Percentiles rank a stretch among this genome's conserved stretches.
Conservation (phyloP, 2,329 filamentous ascomycete genomes). For the Myriangium duriaei region DNA sequence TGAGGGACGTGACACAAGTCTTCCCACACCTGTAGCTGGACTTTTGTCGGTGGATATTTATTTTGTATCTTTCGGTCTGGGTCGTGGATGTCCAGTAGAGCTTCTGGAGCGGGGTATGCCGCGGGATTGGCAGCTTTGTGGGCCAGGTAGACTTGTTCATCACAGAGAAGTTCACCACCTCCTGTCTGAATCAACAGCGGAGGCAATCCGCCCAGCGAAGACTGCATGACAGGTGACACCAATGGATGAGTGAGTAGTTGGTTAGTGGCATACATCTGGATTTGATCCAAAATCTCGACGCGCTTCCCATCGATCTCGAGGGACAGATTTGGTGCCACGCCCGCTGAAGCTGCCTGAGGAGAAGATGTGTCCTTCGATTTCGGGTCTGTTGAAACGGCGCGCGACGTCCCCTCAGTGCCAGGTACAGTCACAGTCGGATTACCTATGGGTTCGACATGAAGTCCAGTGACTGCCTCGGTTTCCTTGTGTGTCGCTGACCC, state of each 20-base stretch:
- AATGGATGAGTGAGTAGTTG: conserved; percentile 73
- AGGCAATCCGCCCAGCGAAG: conserved; percentile 78
- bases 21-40: conserved; percentile 93
- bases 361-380: too few species aligned
- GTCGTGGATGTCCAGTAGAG: conserved; percentile 50
- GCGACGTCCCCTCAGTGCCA: neutral
- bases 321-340: conserved; percentile 35
- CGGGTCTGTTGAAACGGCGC: too few species aligned
- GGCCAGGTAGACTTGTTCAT: conserved; percentile 89
- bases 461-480: conserved; percentile 11
- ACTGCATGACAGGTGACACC: conserved; percentile 78
- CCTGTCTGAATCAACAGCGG: conserved; percentile 78
- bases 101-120: conserved; percentile 58
- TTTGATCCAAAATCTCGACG: conserved; percentile 75
- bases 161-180: conserved; percentile 76
- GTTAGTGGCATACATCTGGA: conserved; percentile 80
- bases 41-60: conserved; percentile 70
- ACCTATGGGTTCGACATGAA: conserved; percentile 15
- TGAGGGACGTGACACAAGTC: conserved; percentile 86
- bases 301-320: conserved; percentile 58
- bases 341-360: conserved; percentile 15
- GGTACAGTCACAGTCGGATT: conserved; percentile 11
- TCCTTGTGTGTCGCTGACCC: conserved; percentile 9
- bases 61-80: conserved; percentile 41
- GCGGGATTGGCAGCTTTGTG: conserved; percentile 84